Percentiles rank a stretch among this genome's conserved stretches.
These are phyloP conservation scores for Rhodotorula sp. DNA, from an alignment of 1,284 basidiomycete genomes.

Conservation along the genomic window DNA sequence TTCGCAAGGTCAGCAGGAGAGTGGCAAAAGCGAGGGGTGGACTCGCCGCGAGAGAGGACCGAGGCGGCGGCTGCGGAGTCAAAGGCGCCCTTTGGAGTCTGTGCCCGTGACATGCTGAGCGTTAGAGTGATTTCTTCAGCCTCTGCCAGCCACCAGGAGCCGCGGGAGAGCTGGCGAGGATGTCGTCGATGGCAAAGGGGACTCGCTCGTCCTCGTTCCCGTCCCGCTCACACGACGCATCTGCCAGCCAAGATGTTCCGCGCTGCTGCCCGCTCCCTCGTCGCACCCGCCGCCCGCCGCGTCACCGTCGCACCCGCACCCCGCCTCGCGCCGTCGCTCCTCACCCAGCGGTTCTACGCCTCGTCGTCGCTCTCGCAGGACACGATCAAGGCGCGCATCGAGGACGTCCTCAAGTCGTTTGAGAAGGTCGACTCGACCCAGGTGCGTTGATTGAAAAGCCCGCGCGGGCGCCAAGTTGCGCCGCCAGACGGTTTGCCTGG, in stretches of 20 bases:
- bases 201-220: background rate
- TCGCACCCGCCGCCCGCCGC: constrained; percentile 19
- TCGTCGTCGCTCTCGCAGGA: constrained; percentile 71
- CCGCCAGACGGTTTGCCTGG: constrained; percentile 1
- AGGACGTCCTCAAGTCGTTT: constrained; percentile 88
- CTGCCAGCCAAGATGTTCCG: constrained; percentile 31
- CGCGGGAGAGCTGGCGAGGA: no score
- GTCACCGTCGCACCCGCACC: constrained; percentile 15
- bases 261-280: constrained; percentile 32
- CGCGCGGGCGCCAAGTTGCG: background rate
- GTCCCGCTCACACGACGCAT: background rate
- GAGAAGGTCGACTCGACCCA: constrained; percentile 89
- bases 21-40: background rate
- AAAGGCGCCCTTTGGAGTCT: background rate
- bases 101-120: constrained; percentile 4
- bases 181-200: background rate
- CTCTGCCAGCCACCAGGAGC: background rate
- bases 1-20: background rate
- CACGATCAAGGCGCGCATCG: constrained; percentile 74
- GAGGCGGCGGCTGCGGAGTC: background rate
- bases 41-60: constrained; percentile 10
- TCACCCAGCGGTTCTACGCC: constrained; percentile 61
- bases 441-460: constrained; percentile 55
- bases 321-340: constrained; percentile 19
- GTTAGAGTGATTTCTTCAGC: background rate